Evolutionary conservation across 2,329 filamentous ascomycete genomes (phyloP), one percentile per base, ranked within the genome.

Genomic region (Epichloe elymi): DNA sequence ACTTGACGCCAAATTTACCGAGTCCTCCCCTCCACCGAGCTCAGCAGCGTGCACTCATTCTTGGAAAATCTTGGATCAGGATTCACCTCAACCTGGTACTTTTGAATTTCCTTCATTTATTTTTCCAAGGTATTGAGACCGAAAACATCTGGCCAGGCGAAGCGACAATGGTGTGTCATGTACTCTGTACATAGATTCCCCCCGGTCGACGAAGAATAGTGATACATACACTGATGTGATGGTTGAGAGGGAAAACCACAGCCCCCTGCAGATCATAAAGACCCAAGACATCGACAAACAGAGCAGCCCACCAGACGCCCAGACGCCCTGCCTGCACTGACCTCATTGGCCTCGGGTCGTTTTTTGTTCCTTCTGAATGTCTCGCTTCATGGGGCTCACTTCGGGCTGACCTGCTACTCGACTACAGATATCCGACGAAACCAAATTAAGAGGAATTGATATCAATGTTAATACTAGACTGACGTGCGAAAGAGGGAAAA

Each of bases 251-350:
- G 23, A 26, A 26, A 26, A 26, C 23, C 23, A 26, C 23, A 26
- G 7, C 23, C 23, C 23, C 38, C 47, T 42, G 38, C 26, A 15
- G 19, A 38, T 33, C 48, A 37, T n/a, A 38, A 41, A 35, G 46
- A 43, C 35, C 23, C 43, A 46, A 36, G 43, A 51, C 37, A 51
- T 26, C 37, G 37, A 39, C 49, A 40, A 51, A 41, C 14, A 46
- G 7, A 14, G 44, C n/a, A 48, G 36, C 20, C 37, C 15, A 38
- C 11, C 23, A 48, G 23, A 37, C n/a, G 37, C 46, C 37, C 17
- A 48, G 23, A 23, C n/a, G 37, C 46, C 37, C 17, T 35, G 26
- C 36, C 15, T 47, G 20, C 37, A 48, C 19, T 38, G 30, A 40
- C 48, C 48, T 38, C 17, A 47, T 40, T 14, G 46, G 36, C 46